phyloP scores from a whole-genome alignment of 139 green algal species.

The Chlamydomonas asymmetrica region DNA sequence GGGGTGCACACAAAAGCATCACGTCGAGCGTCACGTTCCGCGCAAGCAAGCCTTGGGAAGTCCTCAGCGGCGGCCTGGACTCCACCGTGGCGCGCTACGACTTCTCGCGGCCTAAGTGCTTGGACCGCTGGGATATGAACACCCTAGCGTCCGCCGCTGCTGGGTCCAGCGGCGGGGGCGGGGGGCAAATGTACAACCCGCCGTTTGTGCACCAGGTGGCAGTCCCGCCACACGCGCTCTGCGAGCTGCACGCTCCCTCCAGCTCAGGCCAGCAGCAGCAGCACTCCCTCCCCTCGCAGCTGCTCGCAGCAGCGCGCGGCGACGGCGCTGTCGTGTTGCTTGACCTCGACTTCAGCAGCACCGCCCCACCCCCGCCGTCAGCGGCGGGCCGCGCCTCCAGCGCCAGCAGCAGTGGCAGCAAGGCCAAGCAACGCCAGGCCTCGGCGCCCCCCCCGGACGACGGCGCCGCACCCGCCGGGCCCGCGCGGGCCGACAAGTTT shows the following conservation, averaged over 20 bases:
- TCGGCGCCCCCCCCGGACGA: too few species aligned
- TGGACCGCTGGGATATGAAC: conserved; percentile 32
- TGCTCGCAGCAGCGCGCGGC: conserved; percentile 45
- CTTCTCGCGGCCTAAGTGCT: conserved; percentile 35
- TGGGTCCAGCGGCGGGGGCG: not conserved
- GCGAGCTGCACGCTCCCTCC: too few species aligned
- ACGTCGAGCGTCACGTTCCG: conserved; percentile 54
- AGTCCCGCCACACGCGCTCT: too few species aligned
- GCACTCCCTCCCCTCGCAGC: not conserved
- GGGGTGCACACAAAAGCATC: conserved; percentile 62
- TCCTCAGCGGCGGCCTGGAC: conserved; percentile 69
- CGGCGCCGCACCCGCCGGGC: too few species aligned
- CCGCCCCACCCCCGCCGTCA: too few species aligned
- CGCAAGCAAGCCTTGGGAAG: conserved; percentile 55
- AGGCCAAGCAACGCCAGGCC: too few species aligned
- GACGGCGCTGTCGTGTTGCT: conserved; percentile 52
- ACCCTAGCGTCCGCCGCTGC: not conserved
- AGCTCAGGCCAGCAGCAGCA: too few species aligned
- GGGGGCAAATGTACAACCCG: conserved; percentile 66
- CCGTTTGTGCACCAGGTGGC: conserved; percentile 62
- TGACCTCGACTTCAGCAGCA: conserved; percentile 29
- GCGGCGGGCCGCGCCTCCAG: too few species aligned
- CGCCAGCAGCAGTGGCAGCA: too few species aligned
- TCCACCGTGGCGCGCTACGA: conserved; percentile 54
- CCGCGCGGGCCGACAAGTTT: too few species aligned